A percentile compares a stretch with the other conserved stretches of the same genome.
Conservation (phyloP, 257 asterid species). For the Verbascum thapsus region DNA sequence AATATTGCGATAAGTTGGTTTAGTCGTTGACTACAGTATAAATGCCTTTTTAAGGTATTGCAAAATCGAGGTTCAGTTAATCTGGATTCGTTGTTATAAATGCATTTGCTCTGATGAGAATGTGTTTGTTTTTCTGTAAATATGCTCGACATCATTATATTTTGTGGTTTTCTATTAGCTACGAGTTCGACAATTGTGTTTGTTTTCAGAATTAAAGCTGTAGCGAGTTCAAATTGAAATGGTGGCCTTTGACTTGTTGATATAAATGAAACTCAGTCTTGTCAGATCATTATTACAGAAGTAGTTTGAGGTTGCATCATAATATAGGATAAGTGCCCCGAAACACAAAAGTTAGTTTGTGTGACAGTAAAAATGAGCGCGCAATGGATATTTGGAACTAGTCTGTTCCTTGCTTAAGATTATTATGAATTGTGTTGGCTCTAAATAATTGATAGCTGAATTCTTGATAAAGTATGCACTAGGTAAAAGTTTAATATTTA, state of each 20-base stretch:
- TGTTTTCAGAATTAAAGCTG: background rate
- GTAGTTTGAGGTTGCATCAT: background rate
- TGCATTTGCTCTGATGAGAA: conserved; percentile 15
- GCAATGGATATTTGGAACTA: conserved; percentile 7
- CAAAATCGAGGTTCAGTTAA: conserved; percentile 18
- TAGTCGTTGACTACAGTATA: conserved; percentile 13
- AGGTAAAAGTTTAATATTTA: background rate
- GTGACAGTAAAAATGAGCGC: conserved; percentile 3
- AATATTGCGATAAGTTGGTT: conserved; percentile 3
- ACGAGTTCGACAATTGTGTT: background rate
- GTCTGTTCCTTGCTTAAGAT: background rate
- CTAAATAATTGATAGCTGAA: background rate
- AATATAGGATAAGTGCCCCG: conserved; percentile 3
- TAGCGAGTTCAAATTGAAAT: background rate
- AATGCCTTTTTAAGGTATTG: background rate
- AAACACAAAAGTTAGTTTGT: background rate
- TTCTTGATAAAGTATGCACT: background rate
- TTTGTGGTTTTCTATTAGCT: background rate
- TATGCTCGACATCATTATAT: background rate
- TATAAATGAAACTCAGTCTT: background rate
- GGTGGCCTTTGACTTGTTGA: background rate
- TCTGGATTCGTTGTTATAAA: conserved; percentile 16
- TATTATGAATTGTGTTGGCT: conserved; percentile 2
- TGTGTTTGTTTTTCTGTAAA: background rate
- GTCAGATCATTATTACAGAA: background rate